Evolutionary conservation across 2,329 filamentous ascomycete species (phyloP).

Genomic region (Spiromastix sp.): DNA sequence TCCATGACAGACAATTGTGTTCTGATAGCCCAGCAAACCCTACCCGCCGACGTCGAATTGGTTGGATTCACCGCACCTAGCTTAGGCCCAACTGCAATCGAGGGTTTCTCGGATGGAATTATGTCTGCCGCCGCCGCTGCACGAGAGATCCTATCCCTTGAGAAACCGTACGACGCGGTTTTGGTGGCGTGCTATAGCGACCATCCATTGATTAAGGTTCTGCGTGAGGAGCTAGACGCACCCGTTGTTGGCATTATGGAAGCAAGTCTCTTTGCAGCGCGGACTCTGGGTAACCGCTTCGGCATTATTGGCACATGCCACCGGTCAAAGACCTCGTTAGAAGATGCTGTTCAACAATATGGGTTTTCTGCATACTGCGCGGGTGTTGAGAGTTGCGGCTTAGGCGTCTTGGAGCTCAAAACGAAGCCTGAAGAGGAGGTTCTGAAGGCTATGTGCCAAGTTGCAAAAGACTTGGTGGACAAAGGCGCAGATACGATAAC

Average conservation of each 20-base stretch:
- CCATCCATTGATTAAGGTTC: constrained; percentile 60
- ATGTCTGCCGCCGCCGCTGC: constrained; percentile 53
- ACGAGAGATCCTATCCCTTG: constrained; percentile 37
- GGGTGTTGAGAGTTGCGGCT: constrained; percentile 69
- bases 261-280: constrained; percentile 57
- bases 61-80: constrained; percentile 29
- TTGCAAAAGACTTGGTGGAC: constrained; percentile 55
- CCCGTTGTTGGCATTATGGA: constrained; percentile 76
- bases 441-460: constrained; percentile 54
- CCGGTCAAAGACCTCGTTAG: constrained; percentile 68
- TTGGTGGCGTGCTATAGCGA: constrained; percentile 83
- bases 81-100: constrained; percentile 15
- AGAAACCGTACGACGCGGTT: constrained; percentile 54
- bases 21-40: constrained; percentile 26
- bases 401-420: constrained; percentile 73
- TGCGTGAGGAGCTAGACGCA: constrained; percentile 39
- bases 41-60: constrained; percentile 25
- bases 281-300: constrained; percentile 54
- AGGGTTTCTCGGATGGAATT: constrained; percentile 17
- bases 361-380: constrained; percentile 46
- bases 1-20: constrained; percentile 32
- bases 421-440: constrained; percentile 55
- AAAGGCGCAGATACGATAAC: constrained; percentile 57
- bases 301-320: constrained; percentile 81
- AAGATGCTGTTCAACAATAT: constrained; percentile 47